phyloP scores from a whole-genome alignment of 805 yeast genomes.

The Candida caryicola region DNA sequence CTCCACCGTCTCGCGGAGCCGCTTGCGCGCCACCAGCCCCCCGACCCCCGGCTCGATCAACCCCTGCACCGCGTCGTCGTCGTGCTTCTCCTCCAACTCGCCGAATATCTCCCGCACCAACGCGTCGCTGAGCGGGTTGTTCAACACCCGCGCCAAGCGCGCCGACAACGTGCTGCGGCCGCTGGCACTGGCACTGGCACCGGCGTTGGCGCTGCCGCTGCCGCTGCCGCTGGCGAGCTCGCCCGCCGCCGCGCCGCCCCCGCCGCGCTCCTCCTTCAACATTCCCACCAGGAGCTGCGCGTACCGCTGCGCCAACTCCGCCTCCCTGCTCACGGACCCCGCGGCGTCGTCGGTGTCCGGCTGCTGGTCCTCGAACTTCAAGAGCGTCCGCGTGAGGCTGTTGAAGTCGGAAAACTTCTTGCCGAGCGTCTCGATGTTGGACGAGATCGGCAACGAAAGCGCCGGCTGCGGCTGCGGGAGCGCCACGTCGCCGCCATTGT shows the following conservation, averaged over 20 bases:
- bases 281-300: constrained; percentile 47
- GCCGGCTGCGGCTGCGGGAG: constrained; percentile 45
- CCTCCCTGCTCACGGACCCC: neutral
- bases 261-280: constrained; percentile 14
- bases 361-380: constrained; percentile 20
- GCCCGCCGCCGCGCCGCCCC: neutral
- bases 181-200: neutral
- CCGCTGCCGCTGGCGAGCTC: neutral
- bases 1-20: constrained; percentile 59
- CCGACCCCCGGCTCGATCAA: constrained; percentile 47
- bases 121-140: constrained; percentile 38
- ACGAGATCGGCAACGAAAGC: constrained; percentile 36
- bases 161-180: constrained; percentile 25
- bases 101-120: constrained; percentile 32
- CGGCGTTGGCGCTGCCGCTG: too few species aligned
- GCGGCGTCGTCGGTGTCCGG: constrained; percentile 6
- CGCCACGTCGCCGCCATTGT: constrained; percentile 9
- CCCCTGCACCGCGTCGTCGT: constrained; percentile 28
- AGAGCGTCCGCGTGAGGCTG: constrained; percentile 28
- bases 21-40: constrained; percentile 62
- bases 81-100: constrained; percentile 26
- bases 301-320: constrained; percentile 42
- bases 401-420: constrained; percentile 33
- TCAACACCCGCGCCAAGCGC: constrained; percentile 50
- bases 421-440: constrained; percentile 37